phyloP scores from a whole-genome alignment of 164 flowering plant genomes.

The Piper longum region DNA sequence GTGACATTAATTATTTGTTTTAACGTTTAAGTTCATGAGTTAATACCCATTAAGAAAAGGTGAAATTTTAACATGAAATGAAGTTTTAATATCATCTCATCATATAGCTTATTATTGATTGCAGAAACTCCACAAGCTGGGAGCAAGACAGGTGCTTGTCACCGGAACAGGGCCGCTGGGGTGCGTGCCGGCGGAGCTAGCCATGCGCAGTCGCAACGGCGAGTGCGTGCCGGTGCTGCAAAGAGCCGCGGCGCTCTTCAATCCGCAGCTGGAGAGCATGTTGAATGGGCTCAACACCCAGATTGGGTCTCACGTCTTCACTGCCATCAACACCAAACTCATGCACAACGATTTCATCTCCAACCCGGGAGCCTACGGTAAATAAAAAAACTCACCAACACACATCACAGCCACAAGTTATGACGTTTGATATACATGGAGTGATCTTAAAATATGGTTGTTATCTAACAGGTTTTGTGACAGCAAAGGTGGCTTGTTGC shows the following conservation, averaged over 20 bases:
- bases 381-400: not conserved
- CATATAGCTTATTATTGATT: not conserved
- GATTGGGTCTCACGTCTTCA: conserved; percentile 33
- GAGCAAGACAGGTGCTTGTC: conserved; percentile 59
- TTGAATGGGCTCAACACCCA: conserved; percentile 32
- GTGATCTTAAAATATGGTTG: not conserved
- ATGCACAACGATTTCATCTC: conserved; percentile 40
- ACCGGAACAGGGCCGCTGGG: conserved; percentile 88
- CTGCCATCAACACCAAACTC: conserved; percentile 28
- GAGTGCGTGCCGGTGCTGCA: conserved; percentile 38
- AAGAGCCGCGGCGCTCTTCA: conserved; percentile 40
- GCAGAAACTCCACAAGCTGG: conserved; percentile 57
- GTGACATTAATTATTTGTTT: too few relatives aligned
- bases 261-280: conserved; percentile 43
- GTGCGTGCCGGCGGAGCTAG: conserved; percentile 62
- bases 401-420: not conserved
- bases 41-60: too few relatives aligned
- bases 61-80: too few relatives aligned
- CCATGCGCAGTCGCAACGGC: conserved; percentile 36
- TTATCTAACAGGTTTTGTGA: conserved; percentile 39
- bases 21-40: too few relatives aligned
- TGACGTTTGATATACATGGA: too few relatives aligned
- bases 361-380: conserved; percentile 49
- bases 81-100: too few relatives aligned
- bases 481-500: conserved; percentile 63